phyloP scores from a whole-genome alignment of 352 stramenopile genomes.

The Phytophthora pisi region DNA sequence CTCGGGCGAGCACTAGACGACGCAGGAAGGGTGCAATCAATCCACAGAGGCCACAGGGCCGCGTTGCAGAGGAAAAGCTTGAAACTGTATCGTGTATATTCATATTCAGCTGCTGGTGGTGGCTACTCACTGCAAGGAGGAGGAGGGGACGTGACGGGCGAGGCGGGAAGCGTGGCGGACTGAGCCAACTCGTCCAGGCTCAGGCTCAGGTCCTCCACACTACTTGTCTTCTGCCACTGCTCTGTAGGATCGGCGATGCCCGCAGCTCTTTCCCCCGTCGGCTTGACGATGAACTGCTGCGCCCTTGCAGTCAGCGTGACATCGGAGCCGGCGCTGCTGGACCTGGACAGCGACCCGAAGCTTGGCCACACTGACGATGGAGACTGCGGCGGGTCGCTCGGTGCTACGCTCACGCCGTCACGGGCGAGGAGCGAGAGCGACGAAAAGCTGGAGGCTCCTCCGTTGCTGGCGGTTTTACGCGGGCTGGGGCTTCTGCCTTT shows the following conservation, averaged over 20 bases:
- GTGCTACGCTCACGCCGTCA: neutral
- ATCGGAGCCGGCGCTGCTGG: slow-evolving; percentile 16
- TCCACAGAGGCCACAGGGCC: too few species aligned
- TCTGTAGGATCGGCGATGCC: slow-evolving; percentile 7
- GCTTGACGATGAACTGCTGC: slow-evolving; percentile 51
- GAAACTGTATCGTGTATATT: neutral
- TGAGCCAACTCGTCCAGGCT: slow-evolving; percentile 34
- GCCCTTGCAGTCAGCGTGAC: slow-evolving; percentile 31
- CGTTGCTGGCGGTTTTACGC: slow-evolving; percentile 21
- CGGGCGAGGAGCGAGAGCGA: slow-evolving; percentile 9
- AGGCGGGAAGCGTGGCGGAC: slow-evolving; percentile 12
- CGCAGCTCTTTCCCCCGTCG: slow-evolving; percentile 23
- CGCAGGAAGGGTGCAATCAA: neutral
- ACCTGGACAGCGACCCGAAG: slow-evolving; percentile 20
- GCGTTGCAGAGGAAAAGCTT: too few species aligned
- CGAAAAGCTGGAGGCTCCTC: slow-evolving; percentile 4
- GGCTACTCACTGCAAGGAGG: slow-evolving; percentile 9
- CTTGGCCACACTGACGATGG: slow-evolving; percentile 20
- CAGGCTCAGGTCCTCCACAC: slow-evolving; percentile 7
- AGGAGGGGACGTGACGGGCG: slow-evolving; percentile 7
- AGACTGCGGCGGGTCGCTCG: slow-evolving; percentile 1
- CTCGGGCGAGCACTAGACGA: slow-evolving; percentile 55
- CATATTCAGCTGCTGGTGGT: slow-evolving; percentile 2
- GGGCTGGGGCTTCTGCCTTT: slow-evolving; percentile 37
- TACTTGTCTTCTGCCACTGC: slow-evolving; percentile 11